Base-by-base conservation (phyloP, 306 rosid species). In the Oemleria cerasiformis region DNA sequence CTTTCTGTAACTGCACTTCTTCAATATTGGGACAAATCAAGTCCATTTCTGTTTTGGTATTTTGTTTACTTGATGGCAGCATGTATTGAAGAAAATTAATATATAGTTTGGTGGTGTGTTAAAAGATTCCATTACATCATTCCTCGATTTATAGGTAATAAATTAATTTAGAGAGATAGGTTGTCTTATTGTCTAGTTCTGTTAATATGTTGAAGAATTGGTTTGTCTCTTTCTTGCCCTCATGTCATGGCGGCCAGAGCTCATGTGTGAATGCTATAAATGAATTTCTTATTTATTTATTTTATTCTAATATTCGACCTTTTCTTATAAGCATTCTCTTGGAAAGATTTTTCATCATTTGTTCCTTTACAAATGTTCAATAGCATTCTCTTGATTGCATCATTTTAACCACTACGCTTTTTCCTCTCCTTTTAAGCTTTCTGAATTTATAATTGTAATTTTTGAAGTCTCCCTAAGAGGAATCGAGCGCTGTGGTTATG, bases 401-500 rank as follows among this genome's bases (percentile, higher is more conserved):
- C 48, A 47, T 65, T 41, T 45, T 12, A 50, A 21, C 21, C 43
- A 49, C 19, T 55, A 53, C 50, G 0, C 38, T 14, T 41, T 23
- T 47, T 63, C 7, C 5, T 45, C 19, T 50, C 39, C 1, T 10
- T 38, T 45, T 34, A 69, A 23, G 36, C n/a, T 21, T 66, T 63
- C 13, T 50, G 20, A 7, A 20, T 67, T 30, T 43, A 9, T 41
- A 69, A 30, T 7, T 5, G 54, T n/a, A 23, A 57, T 21, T 40
- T 67, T 65, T 72, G 56, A 44, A 77, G 77, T 72, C 76, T 54
- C 41, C 73, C 42, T 50, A 77, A 47, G 72, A 77, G 77, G 61
- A 75, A 63, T 60, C 64, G 17, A 71, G 50, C 68, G 54, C 67
- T 67, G 45, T 6, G 70, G 65, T 51, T 65, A 43, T 74, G 65